phyloP scores from a whole-genome alignment of 768 basidiomycete genomes.

The Boletellus ananas region DNA sequence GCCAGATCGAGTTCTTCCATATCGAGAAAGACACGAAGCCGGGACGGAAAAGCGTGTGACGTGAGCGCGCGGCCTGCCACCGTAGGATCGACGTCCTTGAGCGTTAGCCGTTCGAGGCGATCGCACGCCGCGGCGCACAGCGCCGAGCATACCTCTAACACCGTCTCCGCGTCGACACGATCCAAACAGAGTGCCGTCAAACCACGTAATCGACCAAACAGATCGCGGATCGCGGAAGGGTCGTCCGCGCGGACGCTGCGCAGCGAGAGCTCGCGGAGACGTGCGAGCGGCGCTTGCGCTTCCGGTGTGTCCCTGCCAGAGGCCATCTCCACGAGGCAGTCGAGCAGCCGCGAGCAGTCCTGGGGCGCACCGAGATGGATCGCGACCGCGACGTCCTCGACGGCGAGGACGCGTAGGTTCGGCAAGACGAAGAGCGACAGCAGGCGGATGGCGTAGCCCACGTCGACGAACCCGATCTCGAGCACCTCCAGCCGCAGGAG shows the following conservation, averaged over 20 bases:
- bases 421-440: slow-evolving; percentile 40
- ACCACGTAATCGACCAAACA: slow-evolving; percentile 4
- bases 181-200: slow-evolving; percentile 9
- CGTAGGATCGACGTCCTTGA: slow-evolving; percentile 9
- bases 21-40: slow-evolving; percentile 16
- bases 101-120: slow-evolving; percentile 8
- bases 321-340: slow-evolving; percentile 26
- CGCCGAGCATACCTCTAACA: slow-evolving; percentile 4
- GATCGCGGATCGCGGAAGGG: not conserved
- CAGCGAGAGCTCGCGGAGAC: slow-evolving; percentile 9
- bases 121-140: not conserved
- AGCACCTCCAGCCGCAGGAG: slow-evolving; percentile 34
- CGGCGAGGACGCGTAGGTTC: slow-evolving; percentile 31
- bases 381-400: slow-evolving; percentile 46
- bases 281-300: not conserved
- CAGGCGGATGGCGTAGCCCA: slow-evolving; percentile 35
- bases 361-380: slow-evolving; percentile 31
- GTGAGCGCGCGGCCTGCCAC: slow-evolving; percentile 2
- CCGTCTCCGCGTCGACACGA: not conserved
- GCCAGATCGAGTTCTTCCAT: slow-evolving; percentile 2
- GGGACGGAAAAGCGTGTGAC: slow-evolving; percentile 1
- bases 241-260: slow-evolving; percentile 5
- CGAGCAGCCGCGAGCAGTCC: slow-evolving; percentile 38
- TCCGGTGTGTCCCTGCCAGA: not conserved
- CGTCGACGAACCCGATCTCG: slow-evolving; percentile 44